phyloP scores from a whole-genome alignment of 177 flowering plant species.

The Tripterygium wilfordii region DNA sequence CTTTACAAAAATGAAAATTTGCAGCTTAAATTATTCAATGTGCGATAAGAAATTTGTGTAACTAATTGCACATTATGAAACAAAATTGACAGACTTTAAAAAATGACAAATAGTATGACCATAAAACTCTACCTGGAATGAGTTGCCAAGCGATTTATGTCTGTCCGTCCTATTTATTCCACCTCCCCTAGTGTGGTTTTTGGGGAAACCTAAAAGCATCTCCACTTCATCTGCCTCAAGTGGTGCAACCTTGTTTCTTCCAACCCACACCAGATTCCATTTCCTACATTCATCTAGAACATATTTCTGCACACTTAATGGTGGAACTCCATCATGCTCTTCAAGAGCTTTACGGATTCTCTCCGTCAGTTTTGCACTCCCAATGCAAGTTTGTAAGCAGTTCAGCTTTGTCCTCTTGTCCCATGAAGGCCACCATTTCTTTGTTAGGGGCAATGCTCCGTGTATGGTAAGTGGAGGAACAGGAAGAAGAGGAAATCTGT shows the following conservation, averaged over 20 bases:
- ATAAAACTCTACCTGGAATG: slow-evolving; percentile 66
- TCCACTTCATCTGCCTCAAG: slow-evolving; percentile 93
- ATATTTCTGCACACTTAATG: slow-evolving; percentile 42
- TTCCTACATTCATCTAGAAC: slow-evolving; percentile 65
- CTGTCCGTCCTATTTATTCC: slow-evolving; percentile 84
- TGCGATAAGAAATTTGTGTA: too few relatives aligned
- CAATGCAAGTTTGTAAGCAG: slow-evolving; percentile 67
- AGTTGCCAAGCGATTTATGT: slow-evolving; percentile 86
- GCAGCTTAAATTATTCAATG: too few relatives aligned
- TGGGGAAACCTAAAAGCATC: slow-evolving; percentile 72
- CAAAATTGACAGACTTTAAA: too few relatives aligned
- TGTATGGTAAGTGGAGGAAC: slow-evolving; percentile 63
- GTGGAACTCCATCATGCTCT: slow-evolving; percentile 49
- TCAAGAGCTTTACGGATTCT: slow-evolving; percentile 68
- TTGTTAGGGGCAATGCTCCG: slow-evolving; percentile 75
- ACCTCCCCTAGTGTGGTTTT: slow-evolving; percentile 85
- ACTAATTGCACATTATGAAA: too few relatives aligned
- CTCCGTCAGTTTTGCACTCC: slow-evolving; percentile 69
- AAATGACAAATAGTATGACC: too few relatives aligned
- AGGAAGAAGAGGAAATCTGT: slow-evolving; percentile 64
- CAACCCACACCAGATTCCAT: slow-evolving; percentile 98
- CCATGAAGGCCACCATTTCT: slow-evolving; percentile 96
- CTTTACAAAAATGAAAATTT: too few relatives aligned
- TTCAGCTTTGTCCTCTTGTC: slow-evolving; percentile 71
- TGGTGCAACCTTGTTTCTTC: slow-evolving; percentile 79